Conservation (phyloP, 495 filamentous ascomycete species). For the Penicillium fimorum region DNA sequence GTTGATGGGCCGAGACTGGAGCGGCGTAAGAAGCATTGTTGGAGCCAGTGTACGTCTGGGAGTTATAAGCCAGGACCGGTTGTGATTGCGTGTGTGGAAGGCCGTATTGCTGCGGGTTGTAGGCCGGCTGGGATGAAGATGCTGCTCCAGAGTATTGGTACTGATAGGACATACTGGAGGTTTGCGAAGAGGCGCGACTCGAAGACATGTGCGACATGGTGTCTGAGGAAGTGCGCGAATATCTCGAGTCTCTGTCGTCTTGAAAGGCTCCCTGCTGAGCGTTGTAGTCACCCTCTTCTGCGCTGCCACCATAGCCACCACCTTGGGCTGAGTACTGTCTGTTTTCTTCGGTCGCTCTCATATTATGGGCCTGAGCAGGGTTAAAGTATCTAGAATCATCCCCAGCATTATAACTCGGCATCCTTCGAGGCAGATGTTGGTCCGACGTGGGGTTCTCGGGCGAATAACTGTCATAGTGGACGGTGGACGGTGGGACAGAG, state of each 20-base stretch:
- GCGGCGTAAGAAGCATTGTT: slow-evolving; percentile 28
- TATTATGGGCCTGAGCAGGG: slow-evolving; percentile 28
- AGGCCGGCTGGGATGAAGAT: slow-evolving; percentile 55
- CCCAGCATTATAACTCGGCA: slow-evolving; percentile 74
- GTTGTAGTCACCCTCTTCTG: slow-evolving; percentile 24
- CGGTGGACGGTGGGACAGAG: slow-evolving; percentile 18
- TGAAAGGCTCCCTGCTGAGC: slow-evolving; percentile 34
- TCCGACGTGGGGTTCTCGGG: slow-evolving; percentile 29
- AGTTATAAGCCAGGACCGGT: slow-evolving; percentile 39
- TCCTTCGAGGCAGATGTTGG: slow-evolving; percentile 49
- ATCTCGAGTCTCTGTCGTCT: slow-evolving; percentile 38
- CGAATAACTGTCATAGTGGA: slow-evolving; percentile 23
- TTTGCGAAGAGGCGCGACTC: slow-evolving; percentile 43
- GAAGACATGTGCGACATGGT: slow-evolving; percentile 45
- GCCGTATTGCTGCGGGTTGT: slow-evolving; percentile 83
- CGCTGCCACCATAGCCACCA: slow-evolving; percentile 13
- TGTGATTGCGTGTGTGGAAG: slow-evolving; percentile 58
- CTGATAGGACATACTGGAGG: slow-evolving; percentile 55
- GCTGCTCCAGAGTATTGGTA: slow-evolving; percentile 55
- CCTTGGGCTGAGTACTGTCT: slow-evolving; percentile 23
- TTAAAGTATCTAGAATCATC: slow-evolving; percentile 64
- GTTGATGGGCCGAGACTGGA: slow-evolving; percentile 48
- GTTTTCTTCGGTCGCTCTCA: slow-evolving; percentile 32
- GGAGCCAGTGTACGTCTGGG: slow-evolving; percentile 46
- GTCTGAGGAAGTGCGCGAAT: slow-evolving; percentile 33